These are phyloP conservation scores for Penicillium brasilianum DNA, from an alignment of 2,329 filamentous ascomycete genomes.

Conservation along the genomic window DNA sequence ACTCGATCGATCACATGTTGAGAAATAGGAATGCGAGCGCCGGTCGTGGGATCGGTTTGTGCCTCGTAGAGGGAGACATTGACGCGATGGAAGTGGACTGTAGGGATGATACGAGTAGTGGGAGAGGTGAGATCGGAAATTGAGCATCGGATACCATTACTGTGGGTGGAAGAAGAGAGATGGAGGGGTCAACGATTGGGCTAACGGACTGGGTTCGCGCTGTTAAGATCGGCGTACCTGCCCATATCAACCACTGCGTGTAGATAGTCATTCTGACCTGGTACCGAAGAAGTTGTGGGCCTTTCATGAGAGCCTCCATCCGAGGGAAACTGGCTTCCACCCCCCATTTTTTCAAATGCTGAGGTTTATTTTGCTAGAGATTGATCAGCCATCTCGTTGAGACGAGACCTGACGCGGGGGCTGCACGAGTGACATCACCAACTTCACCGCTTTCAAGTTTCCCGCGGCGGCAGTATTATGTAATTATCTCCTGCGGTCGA, in stretches of 20 bases:
- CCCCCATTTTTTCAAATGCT: conserved; percentile 13
- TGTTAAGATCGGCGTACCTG: conserved; percentile 34
- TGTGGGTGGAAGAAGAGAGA: conserved; percentile 11
- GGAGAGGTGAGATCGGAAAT: conserved; percentile 77
- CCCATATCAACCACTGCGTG: conserved; percentile 46
- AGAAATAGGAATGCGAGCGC: conserved; percentile 58
- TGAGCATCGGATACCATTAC: conserved; percentile 91
- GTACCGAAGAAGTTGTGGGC: background rate
- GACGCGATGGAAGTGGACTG: conserved; percentile 75
- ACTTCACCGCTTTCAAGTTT: background rate
- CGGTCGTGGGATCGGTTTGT: conserved; percentile 50
- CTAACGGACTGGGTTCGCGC: background rate
- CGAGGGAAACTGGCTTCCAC: conserved; percentile 11
- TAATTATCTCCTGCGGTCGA: no score
- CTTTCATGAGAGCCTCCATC: background rate
- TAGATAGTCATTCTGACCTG: conserved; percentile 26
- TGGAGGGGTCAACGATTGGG: conserved; percentile 4
- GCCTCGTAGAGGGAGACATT: conserved; percentile 86
- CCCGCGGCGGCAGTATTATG: no score
- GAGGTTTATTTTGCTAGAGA: background rate
- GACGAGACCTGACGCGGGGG: no score
- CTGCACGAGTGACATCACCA: background rate
- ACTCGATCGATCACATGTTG: conserved; percentile 67
- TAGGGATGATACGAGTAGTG: conserved; percentile 73
- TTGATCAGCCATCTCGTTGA: background rate